Conservation (phyloP, 2,329 filamentous ascomycete genomes). For the Clonostachys byssicola region DNA sequence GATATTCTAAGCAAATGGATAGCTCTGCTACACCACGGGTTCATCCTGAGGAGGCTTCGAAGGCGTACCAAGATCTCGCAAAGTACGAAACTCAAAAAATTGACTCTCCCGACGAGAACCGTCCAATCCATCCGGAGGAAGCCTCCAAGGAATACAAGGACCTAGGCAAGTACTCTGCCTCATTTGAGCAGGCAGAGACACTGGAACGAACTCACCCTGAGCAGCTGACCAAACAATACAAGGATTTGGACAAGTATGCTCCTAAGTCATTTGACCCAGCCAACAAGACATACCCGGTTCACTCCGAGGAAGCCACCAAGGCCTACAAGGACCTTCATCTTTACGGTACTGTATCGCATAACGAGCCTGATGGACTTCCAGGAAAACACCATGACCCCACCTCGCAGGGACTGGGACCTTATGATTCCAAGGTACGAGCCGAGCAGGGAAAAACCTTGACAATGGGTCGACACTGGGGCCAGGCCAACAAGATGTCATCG, state of each 20-base stretch:
- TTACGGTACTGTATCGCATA: slow-evolving; percentile 23
- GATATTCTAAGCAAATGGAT: slow-evolving; percentile 14
- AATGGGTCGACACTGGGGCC: slow-evolving; percentile 29
- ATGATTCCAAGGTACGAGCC: too few species aligned
- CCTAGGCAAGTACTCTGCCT: slow-evolving; percentile 26
- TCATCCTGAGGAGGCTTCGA: slow-evolving; percentile 31
- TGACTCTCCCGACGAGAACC: slow-evolving; percentile 14
- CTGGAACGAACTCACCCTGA: slow-evolving; percentile 27
- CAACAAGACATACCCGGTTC: slow-evolving; percentile 34
- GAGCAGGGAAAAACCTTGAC: slow-evolving; percentile 7
- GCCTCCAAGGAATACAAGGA: slow-evolving; percentile 21
- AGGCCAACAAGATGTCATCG: slow-evolving; percentile 16
- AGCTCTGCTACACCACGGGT: not conserved
- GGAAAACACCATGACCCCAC: slow-evolving; percentile 8
- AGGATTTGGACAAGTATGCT: slow-evolving; percentile 14
- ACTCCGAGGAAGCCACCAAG: slow-evolving; percentile 20
- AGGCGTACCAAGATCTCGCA: slow-evolving; percentile 33
- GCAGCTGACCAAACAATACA: slow-evolving; percentile 10
- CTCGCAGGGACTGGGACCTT: slow-evolving; percentile 13
- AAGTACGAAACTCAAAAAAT: slow-evolving; percentile 28
- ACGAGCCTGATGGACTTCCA: slow-evolving; percentile 24
- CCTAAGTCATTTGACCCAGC: slow-evolving; percentile 1
- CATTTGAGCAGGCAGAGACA: not conserved
- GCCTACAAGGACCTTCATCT: slow-evolving; percentile 12
- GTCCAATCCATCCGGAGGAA: slow-evolving; percentile 23